phyloP scores from a whole-genome alignment of 2,329 filamentous ascomycete species.

The Fusarium tjaetaba region DNA sequence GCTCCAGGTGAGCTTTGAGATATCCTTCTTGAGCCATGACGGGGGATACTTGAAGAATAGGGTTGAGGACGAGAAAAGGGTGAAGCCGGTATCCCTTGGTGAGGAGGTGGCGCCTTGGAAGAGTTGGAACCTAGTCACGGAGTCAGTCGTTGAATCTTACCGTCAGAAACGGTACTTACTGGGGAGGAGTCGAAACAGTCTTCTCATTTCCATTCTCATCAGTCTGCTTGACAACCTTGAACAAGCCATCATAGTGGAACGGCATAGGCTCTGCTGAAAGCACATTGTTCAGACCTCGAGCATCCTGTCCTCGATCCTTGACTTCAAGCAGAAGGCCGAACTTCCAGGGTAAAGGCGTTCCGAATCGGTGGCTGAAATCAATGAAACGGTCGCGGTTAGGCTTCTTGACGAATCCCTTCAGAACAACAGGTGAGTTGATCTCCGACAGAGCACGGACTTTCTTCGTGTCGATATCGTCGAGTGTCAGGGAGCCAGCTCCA shows the following conservation, averaged over 20 bases:
- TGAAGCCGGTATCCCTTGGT: slow-evolving; percentile 62
- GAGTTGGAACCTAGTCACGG: slow-evolving; percentile 56
- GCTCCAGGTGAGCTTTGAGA: slow-evolving; percentile 57
- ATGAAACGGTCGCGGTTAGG: slow-evolving; percentile 57
- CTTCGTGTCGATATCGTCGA: slow-evolving; percentile 55
- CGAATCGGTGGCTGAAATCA: slow-evolving; percentile 58
- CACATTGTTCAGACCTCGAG: slow-evolving; percentile 61
- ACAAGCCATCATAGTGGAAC: slow-evolving; percentile 67
- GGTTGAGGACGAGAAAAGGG: slow-evolving; percentile 62
- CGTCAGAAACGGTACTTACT: slow-evolving; percentile 38
- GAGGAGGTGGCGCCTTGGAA: slow-evolving; percentile 59
- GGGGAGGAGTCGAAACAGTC: slow-evolving; percentile 55
- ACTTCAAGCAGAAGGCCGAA: slow-evolving; percentile 63
- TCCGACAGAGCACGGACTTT: slow-evolving; percentile 60
- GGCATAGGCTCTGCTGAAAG: slow-evolving; percentile 65
- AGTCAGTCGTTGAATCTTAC: neutral
- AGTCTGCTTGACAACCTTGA: slow-evolving; percentile 58
- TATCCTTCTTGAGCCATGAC: slow-evolving; percentile 46
- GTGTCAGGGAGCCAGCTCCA: slow-evolving; percentile 46
- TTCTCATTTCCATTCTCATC: slow-evolving; percentile 53
- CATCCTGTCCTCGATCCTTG: slow-evolving; percentile 57
- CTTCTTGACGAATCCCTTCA: slow-evolving; percentile 62
- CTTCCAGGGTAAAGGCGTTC: slow-evolving; percentile 61
- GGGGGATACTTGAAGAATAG: slow-evolving; percentile 60
- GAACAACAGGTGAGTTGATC: slow-evolving; percentile 61